Conservation (phyloP, 768 basidiomycete genomes). For the Termitomyces sp. region DNA sequence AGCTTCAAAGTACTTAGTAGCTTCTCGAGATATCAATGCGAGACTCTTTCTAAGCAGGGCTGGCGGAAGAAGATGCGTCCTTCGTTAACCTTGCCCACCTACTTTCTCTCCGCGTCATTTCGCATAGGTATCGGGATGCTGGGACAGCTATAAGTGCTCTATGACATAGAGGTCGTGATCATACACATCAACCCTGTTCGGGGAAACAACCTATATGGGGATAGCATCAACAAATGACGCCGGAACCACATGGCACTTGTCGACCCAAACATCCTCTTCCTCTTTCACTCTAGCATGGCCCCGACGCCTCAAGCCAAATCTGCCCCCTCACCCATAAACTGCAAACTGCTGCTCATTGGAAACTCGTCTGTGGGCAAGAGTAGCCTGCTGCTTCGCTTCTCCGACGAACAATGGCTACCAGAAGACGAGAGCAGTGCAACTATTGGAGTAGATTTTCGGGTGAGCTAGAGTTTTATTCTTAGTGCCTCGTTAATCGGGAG, state of each 20-base stretch:
- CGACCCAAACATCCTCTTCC: neutral
- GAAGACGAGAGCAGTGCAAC: slow-evolving; percentile 88
- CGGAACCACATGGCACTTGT: neutral
- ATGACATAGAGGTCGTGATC: too few species aligned
- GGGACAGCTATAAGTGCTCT: too few species aligned
- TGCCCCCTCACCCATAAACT: slow-evolving; percentile 53
- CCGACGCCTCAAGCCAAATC: slow-evolving; percentile 26
- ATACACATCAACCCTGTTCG: too few species aligned
- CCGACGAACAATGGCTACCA: slow-evolving; percentile 92
- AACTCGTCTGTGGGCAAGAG: slow-evolving; percentile 93
- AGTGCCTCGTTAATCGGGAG: neutral
- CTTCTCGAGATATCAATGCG: too few species aligned
- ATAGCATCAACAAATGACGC: slow-evolving; percentile 4
- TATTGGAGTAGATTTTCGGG: slow-evolving; percentile 83
- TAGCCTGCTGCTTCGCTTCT: slow-evolving; percentile 89
- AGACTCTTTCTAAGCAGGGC: too few species aligned
- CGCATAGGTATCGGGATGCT: too few species aligned
- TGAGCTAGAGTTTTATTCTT: slow-evolving; percentile 31
- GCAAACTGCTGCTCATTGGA: slow-evolving; percentile 82
- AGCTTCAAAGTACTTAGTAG: too few species aligned
- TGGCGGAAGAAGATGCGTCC: too few species aligned
- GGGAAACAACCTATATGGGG: slow-evolving; percentile 6
- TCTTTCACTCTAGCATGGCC: slow-evolving; percentile 21
- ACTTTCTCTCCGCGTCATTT: too few species aligned
- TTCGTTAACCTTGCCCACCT: too few species aligned